Evolutionary conservation across 2,329 filamentous ascomycete genomes (phyloP).

Genomic region (Microsporum audouinii): DNA sequence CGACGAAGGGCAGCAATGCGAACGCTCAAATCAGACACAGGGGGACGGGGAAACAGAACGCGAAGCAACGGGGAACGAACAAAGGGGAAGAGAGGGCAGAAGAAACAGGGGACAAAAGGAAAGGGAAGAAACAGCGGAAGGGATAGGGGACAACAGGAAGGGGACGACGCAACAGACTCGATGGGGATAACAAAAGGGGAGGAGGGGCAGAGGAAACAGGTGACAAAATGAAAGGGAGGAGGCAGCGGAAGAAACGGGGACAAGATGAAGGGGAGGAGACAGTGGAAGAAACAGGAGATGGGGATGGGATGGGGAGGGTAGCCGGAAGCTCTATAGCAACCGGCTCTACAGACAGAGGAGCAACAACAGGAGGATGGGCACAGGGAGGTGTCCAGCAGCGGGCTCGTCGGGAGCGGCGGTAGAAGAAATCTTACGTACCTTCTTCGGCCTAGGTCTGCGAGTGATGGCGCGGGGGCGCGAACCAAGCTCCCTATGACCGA

Average conservation of each 20-base stretch:
- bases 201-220: neutral
- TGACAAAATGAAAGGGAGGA: neutral
- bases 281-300: neutral
- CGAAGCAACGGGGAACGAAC: conserved; percentile 6
- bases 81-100: conserved; percentile 10
- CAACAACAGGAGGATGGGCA: neutral
- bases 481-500: neutral
- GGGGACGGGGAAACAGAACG: conserved; percentile 4
- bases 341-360: neutral
- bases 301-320: neutral
- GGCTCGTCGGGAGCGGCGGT: neutral
- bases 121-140: neutral
- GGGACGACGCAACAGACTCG: neutral
- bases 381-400: neutral
- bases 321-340: neutral
- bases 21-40: neutral
- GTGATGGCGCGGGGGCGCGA: neutral
- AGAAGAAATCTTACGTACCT: conserved; percentile 1
- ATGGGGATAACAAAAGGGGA: neutral
- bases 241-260: neutral
- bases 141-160: neutral
- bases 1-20: neutral
- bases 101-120: conserved; percentile 5
- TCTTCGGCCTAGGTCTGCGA: neutral
- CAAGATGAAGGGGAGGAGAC: neutral